Evolutionary conservation across 2,329 filamentous ascomycete genomes (phyloP).

Genomic region (Trichoderma gracile): DNA sequence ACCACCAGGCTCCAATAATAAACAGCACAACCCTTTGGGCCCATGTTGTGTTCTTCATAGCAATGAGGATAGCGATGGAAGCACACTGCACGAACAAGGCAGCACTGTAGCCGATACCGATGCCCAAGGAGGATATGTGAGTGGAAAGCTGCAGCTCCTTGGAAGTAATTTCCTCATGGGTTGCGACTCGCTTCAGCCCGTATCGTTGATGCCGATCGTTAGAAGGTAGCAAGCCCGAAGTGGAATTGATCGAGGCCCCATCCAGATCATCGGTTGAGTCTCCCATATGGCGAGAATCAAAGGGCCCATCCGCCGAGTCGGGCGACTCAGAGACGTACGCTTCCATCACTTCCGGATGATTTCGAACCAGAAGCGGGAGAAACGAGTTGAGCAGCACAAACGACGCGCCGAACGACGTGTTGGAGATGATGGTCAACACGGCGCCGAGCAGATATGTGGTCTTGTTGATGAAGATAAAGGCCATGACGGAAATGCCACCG

Average conservation of each 20-base stretch:
- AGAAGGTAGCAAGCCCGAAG: constrained; percentile 49
- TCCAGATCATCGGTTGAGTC: constrained; percentile 37
- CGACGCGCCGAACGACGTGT: constrained; percentile 91
- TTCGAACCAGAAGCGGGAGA: constrained; percentile 82
- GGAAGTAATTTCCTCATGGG: constrained; percentile 55
- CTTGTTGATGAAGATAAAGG: constrained; percentile 77
- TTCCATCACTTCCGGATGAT: constrained; percentile 64
- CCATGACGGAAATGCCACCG: constrained; percentile 82
- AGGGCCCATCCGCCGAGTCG: constrained; percentile 36
- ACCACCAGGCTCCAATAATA: constrained; percentile 89
- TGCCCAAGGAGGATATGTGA: constrained; percentile 86
- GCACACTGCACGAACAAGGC: constrained; percentile 81
- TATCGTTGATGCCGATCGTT: constrained; percentile 31
- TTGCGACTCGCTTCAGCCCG: constrained; percentile 43
- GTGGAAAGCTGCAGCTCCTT: constrained; percentile 79
- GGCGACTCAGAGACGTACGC: constrained; percentile 35
- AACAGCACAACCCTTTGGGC: constrained; percentile 85
- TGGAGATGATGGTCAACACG: constrained; percentile 82
- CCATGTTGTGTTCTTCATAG: constrained; percentile 75
- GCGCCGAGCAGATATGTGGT: constrained; percentile 78
- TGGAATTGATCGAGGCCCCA: constrained; percentile 43
- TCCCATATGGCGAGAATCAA: constrained; percentile 27
- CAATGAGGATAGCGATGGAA: constrained; percentile 74
- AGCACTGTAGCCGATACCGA: constrained; percentile 90
- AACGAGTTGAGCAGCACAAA: constrained; percentile 97